Conservation (phyloP, 2,329 filamentous ascomycete species). For the Aureobasidium subglaciale region DNA sequence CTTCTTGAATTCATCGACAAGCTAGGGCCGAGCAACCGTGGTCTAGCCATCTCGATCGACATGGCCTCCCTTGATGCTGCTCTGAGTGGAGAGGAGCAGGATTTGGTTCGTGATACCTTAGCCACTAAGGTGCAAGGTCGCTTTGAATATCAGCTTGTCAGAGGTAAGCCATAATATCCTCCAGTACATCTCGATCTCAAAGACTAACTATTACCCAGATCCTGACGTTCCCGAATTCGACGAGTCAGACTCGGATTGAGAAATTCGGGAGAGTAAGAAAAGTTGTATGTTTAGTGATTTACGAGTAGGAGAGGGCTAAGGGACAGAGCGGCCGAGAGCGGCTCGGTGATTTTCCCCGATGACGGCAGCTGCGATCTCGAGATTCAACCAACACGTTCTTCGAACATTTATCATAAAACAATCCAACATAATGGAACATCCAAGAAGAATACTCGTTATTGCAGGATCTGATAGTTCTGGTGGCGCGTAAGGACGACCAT, state of each 20-base stretch:
- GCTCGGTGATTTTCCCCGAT: background rate
- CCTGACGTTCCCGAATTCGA: constrained; percentile 39
- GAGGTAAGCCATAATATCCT: constrained; percentile 29
- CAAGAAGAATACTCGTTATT: constrained; percentile 65
- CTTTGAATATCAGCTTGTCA: constrained; percentile 37
- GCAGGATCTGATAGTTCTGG: constrained; percentile 88
- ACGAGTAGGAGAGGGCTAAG: background rate
- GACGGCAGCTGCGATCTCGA: background rate
- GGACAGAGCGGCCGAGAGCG: background rate
- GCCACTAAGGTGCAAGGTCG: constrained; percentile 35
- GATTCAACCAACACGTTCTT: constrained; percentile 12
- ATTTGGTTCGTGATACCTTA: constrained; percentile 32
- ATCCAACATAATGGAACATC: constrained; percentile 18
- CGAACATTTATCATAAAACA: constrained; percentile 8
- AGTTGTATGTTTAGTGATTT: background rate
- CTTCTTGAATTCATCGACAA: constrained; percentile 40
- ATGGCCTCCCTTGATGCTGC: constrained; percentile 37
- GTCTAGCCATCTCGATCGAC: constrained; percentile 37
- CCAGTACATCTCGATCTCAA: background rate
- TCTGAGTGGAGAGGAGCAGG: constrained; percentile 34
- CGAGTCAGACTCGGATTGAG: constrained; percentile 38
- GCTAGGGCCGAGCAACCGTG: constrained; percentile 35
- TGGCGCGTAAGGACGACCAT: constrained; percentile 58
- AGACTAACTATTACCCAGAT: constrained; percentile 27
- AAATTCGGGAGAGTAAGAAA: background rate